Percentiles rank a stretch among this genome's conserved stretches.
These are phyloP conservation scores for Thraustochytrium striatum DNA, from an alignment of 352 stramenopile genomes.

Conservation along the genomic window DNA sequence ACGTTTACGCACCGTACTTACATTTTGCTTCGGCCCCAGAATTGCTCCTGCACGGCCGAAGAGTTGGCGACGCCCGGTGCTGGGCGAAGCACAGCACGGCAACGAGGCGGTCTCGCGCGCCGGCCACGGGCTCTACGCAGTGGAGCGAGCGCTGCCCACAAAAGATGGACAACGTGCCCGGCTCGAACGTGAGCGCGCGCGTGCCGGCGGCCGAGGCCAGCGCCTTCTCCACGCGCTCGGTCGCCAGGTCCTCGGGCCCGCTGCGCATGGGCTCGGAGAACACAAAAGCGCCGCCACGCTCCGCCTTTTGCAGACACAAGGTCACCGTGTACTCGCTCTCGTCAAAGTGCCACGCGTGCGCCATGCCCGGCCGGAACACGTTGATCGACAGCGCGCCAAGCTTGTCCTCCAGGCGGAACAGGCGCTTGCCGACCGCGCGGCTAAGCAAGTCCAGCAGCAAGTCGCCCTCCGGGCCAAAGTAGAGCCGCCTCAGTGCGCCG, in stretches of 20 bases:
- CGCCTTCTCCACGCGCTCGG: background rate
- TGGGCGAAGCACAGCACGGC: slow-evolving; percentile 13
- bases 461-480: background rate
- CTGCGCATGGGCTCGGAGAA: background rate
- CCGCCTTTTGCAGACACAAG: background rate
- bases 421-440: background rate
- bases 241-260: background rate
- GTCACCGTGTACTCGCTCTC: slow-evolving; percentile 17
- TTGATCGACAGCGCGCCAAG: slow-evolving; percentile 26
- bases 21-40: background rate
- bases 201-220: background rate
- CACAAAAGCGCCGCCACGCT: slow-evolving; percentile 9
- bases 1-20: background rate
- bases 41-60: background rate
- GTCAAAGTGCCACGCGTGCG: slow-evolving; percentile 39
- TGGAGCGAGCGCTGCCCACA: slow-evolving; percentile 1
- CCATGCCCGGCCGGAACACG: background rate
- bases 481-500: background rate
- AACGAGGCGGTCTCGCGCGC: background rate
- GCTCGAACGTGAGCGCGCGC: background rate
- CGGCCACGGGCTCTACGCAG: background rate
- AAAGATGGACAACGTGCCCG: slow-evolving; percentile 27
- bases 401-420: background rate
- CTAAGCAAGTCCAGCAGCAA: background rate
- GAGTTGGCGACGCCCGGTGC: background rate